Evolutionary conservation across 805 yeast genomes (phyloP), one percentile per base, ranked within the genome.

Genomic region (Suhomyces canberraensis): DNA sequence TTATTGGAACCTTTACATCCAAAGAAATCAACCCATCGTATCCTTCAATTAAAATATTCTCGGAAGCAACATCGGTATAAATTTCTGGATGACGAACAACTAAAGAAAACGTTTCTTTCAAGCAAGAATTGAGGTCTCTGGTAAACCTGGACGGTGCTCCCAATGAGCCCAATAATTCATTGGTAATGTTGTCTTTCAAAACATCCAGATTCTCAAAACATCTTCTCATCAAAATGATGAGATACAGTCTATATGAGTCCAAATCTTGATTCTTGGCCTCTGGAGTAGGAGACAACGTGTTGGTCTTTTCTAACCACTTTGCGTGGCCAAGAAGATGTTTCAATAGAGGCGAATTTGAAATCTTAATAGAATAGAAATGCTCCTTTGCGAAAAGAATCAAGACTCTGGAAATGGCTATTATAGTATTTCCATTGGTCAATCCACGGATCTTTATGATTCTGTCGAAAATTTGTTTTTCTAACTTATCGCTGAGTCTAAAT

Each of bases 141-240:
- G 38, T 39, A 19, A 22, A 17, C 9, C 25, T 35, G 16, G 30
- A 17, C 4, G 35, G 25, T 6, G 34, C 53, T 6, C 56, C 55
- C 31, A 79, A 69, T 20, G 69, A 60, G 17, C 60, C 64, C 3
- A 69, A 54, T 8, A 85, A 53, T 38, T 81, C 88, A 16, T 70
- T 62, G 0, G 60, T 48, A 49, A 86, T 75, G 25, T 74, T 60
- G 8, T 63, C 61, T 19, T 66, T 63, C 4, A 87, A 61, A 9
- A 75, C 60, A 0, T 67, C 71, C 0, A 63, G 54, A 3, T 78
- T 73, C 56, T 89, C 97, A 54, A 81, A 78, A 39, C 89, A 80
- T 29, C 84, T 68, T 52, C 96, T 73, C 1, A 81, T 55, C 22
- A 88, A 61, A 9, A 77, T 63, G 1, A 78, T 66, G 15, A 80